Conservation (phyloP, 1,284 basidiomycete genomes). For the Marasmius sp. region DNA sequence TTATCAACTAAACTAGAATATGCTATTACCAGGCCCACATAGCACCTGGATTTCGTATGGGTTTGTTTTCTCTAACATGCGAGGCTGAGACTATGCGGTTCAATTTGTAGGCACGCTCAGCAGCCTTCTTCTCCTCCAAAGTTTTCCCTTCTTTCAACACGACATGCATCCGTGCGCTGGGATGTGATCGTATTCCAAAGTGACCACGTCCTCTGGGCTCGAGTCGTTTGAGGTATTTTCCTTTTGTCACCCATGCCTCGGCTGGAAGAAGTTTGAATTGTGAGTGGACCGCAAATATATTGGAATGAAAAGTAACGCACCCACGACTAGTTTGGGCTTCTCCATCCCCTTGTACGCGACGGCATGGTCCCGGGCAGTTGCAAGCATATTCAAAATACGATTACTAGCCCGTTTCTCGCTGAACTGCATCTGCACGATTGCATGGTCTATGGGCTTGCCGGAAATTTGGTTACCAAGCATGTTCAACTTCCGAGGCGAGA, state of each 20-base stretch:
- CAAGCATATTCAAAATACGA: conserved; percentile 87
- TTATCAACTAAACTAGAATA: not conserved
- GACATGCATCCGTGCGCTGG: conserved; percentile 77
- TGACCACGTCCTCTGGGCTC: conserved; percentile 88
- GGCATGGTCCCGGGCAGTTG: conserved; percentile 87
- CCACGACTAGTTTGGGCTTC: conserved; percentile 76
- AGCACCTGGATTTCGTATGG: conserved; percentile 72
- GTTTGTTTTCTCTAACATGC: conserved; percentile 74
- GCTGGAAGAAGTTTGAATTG: conserved; percentile 43
- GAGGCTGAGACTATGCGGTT: conserved; percentile 80
- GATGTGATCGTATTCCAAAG: conserved; percentile 78
- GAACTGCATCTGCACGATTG: conserved; percentile 96
- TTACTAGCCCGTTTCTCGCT: conserved; percentile 87
- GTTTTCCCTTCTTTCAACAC: conserved; percentile 86
- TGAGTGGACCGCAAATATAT: not conserved
- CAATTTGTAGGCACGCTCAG: conserved; percentile 66
- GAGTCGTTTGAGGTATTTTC: conserved; percentile 64
- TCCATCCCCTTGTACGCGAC: conserved; percentile 76
- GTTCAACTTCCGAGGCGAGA: conserved; percentile 91
- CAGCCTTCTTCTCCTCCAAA: conserved; percentile 64
- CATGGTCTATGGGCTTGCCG: conserved; percentile 88
- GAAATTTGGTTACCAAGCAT: conserved; percentile 86
- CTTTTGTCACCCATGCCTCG: conserved; percentile 94
- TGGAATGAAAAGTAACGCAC: conserved; percentile 45
- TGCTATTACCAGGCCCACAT: conserved; percentile 79